A percentile compares a stretch with the other conserved stretches of the same genome.
Conservation (phyloP, 257 asterid species). For the Fraxinus americana region DNA sequence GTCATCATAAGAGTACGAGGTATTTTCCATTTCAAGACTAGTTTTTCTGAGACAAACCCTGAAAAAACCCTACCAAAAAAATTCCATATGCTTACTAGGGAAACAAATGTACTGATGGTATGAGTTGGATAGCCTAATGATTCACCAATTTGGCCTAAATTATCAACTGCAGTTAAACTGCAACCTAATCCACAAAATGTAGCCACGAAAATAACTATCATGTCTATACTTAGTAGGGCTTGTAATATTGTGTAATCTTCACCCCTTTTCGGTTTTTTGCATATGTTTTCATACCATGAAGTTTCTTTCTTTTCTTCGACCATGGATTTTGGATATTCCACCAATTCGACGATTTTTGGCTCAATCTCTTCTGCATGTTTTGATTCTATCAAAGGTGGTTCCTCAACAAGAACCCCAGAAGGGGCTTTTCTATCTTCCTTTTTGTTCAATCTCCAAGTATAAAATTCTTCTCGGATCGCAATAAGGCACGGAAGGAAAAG, state of each 20-base stretch:
- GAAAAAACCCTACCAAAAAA: slow-evolving; percentile 40
- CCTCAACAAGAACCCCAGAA: slow-evolving; percentile 7
- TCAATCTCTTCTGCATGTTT: neutral
- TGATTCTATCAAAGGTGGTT: slow-evolving; percentile 8
- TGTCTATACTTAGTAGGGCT: slow-evolving; percentile 38
- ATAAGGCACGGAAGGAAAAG: slow-evolving; percentile 34
- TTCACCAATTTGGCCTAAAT: slow-evolving; percentile 41
- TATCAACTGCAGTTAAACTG: slow-evolving; percentile 40
- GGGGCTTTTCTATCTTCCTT: slow-evolving; percentile 5
- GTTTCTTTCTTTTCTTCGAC: neutral
- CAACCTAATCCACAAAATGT: slow-evolving; percentile 43
- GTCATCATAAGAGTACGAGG: slow-evolving; percentile 45
- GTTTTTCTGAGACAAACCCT: slow-evolving; percentile 36
- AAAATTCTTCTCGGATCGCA: slow-evolving; percentile 34
- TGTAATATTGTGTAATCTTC: slow-evolving; percentile 42
- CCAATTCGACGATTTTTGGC: slow-evolving; percentile 13
- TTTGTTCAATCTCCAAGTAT: slow-evolving; percentile 28
- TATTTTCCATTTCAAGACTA: slow-evolving; percentile 25
- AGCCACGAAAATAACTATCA: slow-evolving; percentile 35
- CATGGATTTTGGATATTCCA: neutral
- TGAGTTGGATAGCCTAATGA: slow-evolving; percentile 35
- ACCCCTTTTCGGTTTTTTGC: slow-evolving; percentile 36
- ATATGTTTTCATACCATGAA: slow-evolving; percentile 19
- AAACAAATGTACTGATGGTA: slow-evolving; percentile 39
- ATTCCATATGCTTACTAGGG: slow-evolving; percentile 46